Percentiles rank a stretch among this genome's conserved stretches.
Conservation (phyloP, 768 basidiomycete species). For the Termitomyces sp. region DNA sequence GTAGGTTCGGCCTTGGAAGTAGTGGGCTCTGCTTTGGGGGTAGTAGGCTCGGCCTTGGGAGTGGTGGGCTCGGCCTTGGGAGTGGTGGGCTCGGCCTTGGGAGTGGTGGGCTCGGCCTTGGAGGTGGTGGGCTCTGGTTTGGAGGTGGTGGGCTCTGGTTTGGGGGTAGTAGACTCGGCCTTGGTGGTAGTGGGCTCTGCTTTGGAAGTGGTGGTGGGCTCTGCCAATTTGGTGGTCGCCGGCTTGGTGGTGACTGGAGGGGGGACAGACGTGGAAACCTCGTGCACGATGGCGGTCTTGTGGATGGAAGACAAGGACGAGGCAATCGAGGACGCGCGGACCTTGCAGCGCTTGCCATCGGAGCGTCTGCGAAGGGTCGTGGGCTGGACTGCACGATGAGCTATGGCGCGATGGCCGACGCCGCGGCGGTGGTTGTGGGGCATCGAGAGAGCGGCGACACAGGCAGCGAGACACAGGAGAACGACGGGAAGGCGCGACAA, state of each 20-base stretch:
- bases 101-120: background rate
- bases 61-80: conserved; percentile 2
- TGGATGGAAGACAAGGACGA: conserved; percentile 14
- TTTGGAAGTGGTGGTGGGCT: conserved; percentile 5
- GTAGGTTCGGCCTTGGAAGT: conserved; percentile 4
- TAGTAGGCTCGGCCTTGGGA: background rate
- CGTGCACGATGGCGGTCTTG: conserved; percentile 3
- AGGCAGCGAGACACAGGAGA: conserved; percentile 29
- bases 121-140: conserved; percentile 14
- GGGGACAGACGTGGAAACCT: background rate
- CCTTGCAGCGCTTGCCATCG: conserved; percentile 34
- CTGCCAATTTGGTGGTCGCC: conserved; percentile 13
- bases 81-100: conserved; percentile 4
- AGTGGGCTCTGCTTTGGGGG: conserved; percentile 10
- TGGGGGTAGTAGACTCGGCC: conserved; percentile 17
- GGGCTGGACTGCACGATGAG: conserved; percentile 21
- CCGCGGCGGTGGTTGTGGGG: conserved; percentile 41
- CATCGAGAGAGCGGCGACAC: conserved; percentile 33
- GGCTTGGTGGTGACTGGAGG: background rate
- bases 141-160: conserved; percentile 16
- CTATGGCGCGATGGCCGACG: conserved; percentile 40
- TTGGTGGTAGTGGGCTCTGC: conserved; percentile 12
- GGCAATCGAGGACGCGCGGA: conserved; percentile 25
- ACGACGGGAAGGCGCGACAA: conserved; percentile 15
- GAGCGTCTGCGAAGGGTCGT: conserved; percentile 24